Evolutionary conservation across 2,329 filamentous ascomycete genomes (phyloP), one percentile per base, ranked within the genome.

Genomic region (Penicillium janthinellum): DNA sequence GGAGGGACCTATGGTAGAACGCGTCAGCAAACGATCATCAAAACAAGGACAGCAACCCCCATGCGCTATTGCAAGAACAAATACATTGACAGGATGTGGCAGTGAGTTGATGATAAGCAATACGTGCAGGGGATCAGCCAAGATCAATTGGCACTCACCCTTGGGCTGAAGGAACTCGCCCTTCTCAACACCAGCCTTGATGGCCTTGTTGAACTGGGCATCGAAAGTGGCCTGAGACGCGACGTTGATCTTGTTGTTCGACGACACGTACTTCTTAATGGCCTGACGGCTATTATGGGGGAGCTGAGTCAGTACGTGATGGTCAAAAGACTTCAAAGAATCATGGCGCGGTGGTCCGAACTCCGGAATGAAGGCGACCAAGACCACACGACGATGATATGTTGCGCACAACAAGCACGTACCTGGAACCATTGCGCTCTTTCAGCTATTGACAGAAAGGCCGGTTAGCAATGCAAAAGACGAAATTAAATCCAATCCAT

Each of bases 91-190:
- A 20, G 22, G 17, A 15, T 5, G 17, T 35, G 7, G 35, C 5
- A 25, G 22, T 47, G 20, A 53, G 37, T 48, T 56, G 38, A 25
- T 60, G 47, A 48, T 35, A 44, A 60, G 14, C 56, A 41, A 58
- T n/a, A 39, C 34, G 47, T 56, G 38, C 54, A 48, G 55, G n/a
- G 35, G 31, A 51, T 28, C 20, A 52, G 2, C 15, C n/a, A 14
- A 47, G 7, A 39, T 49, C 35, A 37, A 15, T 59, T 38, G 17
- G 45, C 17, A 82, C 86, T 68, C 84, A 92, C 92, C 92, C 87
- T 96, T 96, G 73, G 92, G 93, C 77, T 94, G 92, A 73, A 88
- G 85, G 75, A 96, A 96, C 71, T 90, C 84, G 64, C 90, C 91
- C 84, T 90, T 92, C 73, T 96, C 91, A 70, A 93, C 92, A 77